Percentiles rank a stretch among this genome's conserved stretches.
These are phyloP conservation scores for Corylus heterophylla DNA, from an alignment of 306 rosid species.

Conservation along the genomic window DNA sequence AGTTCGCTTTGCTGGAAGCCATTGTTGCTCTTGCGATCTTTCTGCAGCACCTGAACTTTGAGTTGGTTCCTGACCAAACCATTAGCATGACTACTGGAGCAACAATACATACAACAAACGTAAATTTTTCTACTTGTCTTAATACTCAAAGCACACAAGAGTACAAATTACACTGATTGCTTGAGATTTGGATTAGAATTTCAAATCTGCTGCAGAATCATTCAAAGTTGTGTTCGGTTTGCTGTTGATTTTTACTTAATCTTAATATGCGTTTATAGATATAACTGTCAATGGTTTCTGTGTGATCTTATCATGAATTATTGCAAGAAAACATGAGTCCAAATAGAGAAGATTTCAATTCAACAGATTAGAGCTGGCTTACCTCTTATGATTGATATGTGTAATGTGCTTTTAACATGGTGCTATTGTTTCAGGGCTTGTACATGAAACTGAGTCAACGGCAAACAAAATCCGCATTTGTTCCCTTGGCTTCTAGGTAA, in stretches of 20 bases:
- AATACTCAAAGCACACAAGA: conserved; percentile 11
- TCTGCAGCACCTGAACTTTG: conserved; percentile 75
- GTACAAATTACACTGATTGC: background rate
- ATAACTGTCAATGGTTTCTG: no score
- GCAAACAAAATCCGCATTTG: conserved; percentile 37
- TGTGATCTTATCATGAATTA: background rate
- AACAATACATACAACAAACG: conserved; percentile 93
- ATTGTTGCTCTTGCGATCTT: conserved; percentile 78
- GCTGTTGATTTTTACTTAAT: background rate
- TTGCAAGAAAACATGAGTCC: background rate
- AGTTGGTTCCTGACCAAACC: conserved; percentile 80
- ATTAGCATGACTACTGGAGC: conserved; percentile 97
- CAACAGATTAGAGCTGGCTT: background rate
- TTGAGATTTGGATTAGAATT: background rate
- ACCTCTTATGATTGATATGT: conserved; percentile 3
- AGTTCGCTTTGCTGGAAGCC: conserved; percentile 88
- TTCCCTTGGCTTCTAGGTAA: conserved; percentile 30
- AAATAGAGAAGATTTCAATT: background rate
- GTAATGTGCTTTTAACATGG: conserved; percentile 21
- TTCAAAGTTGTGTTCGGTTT: background rate
- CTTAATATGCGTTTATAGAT: background rate
- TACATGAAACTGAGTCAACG: conserved; percentile 84
- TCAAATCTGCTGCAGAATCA: background rate
- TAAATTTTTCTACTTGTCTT: conserved; percentile 37
- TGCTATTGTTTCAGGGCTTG: conserved; percentile 74